Evolutionary conservation across 768 basidiomycete species (phyloP).

Genomic region (Hygrocybe punicea): DNA sequence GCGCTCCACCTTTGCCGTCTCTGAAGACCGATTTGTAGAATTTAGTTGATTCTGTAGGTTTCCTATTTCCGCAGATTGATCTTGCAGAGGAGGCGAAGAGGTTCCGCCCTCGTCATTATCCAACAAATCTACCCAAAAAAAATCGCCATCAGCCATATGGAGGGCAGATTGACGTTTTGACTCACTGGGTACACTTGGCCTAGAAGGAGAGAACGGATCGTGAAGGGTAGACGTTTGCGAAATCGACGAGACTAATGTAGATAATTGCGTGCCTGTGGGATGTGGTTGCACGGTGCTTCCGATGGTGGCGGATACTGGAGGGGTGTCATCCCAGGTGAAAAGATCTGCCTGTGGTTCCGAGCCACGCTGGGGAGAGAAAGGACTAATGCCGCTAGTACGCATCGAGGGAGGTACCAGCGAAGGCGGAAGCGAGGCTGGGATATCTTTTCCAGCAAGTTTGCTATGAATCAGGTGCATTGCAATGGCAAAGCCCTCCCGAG

Average conservation of each 20-base stretch:
- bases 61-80: constrained; percentile 82
- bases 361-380: constrained; percentile 40
- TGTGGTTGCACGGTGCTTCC: constrained; percentile 31
- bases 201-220: constrained; percentile 53
- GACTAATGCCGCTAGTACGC: constrained; percentile 47
- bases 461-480: constrained; percentile 91
- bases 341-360: constrained; percentile 46
- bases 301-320: constrained; percentile 46
- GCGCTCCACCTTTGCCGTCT: constrained; percentile 64
- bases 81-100: constrained; percentile 53
- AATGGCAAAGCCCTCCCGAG: constrained; percentile 90
- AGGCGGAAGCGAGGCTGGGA: constrained; percentile 67
- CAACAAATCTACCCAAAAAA: constrained; percentile 53
- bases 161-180: constrained; percentile 9
- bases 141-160: constrained; percentile 5
- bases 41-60: constrained; percentile 82
- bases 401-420: constrained; percentile 81
- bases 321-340: constrained; percentile 55
- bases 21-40: constrained; percentile 72
- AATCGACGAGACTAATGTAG: constrained; percentile 21
- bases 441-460: constrained; percentile 73
- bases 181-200: constrained; percentile 28
- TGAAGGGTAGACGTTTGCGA: constrained; percentile 24
- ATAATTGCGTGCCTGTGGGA: constrained; percentile 24
- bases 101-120: constrained; percentile 67